Evolutionary conservation across 306 rosid species (phyloP).

Genomic region (Oxytropis ochrocephala): DNA sequence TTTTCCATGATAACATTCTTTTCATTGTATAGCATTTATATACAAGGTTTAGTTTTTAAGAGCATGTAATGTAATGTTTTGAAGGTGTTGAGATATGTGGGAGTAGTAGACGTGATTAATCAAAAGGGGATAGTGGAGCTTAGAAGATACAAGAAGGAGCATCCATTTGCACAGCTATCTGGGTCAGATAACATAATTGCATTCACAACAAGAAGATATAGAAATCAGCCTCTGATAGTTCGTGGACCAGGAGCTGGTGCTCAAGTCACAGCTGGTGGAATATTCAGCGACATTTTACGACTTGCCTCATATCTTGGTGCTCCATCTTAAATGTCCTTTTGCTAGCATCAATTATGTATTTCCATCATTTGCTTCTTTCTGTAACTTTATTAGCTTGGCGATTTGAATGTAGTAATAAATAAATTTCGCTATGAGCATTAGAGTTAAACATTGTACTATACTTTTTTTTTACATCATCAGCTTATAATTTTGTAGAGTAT

Average conservation of each 20-base stretch:
- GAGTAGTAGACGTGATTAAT: conserved; percentile 78
- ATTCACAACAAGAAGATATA: conserved; percentile 77
- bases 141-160: conserved; percentile 75
- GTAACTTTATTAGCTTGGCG: not conserved
- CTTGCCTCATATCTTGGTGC: conserved; percentile 99
- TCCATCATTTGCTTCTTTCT: not conserved
- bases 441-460: too few species aligned
- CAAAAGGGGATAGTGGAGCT: conserved; percentile 67
- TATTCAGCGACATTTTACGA: conserved; percentile 83
- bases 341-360: not conserved
- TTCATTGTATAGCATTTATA: not conserved
- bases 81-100: conserved; percentile 93
- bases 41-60: not conserved
- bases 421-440: not conserved
- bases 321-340: conserved; percentile 51
- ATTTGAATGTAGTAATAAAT: not conserved
- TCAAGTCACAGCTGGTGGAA: conserved; percentile 96
- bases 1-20: not conserved
- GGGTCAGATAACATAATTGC: conserved; percentile 97
- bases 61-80: conserved; percentile 21
- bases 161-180: conserved; percentile 91
- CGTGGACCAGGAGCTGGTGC: conserved; percentile 99
- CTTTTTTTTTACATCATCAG: not conserved
- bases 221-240: conserved; percentile 72
- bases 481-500: not conserved